These are phyloP conservation scores for Drechslerella dactyloides DNA, from an alignment of 2,329 filamentous ascomycete genomes.

Conservation along the genomic window DNA sequence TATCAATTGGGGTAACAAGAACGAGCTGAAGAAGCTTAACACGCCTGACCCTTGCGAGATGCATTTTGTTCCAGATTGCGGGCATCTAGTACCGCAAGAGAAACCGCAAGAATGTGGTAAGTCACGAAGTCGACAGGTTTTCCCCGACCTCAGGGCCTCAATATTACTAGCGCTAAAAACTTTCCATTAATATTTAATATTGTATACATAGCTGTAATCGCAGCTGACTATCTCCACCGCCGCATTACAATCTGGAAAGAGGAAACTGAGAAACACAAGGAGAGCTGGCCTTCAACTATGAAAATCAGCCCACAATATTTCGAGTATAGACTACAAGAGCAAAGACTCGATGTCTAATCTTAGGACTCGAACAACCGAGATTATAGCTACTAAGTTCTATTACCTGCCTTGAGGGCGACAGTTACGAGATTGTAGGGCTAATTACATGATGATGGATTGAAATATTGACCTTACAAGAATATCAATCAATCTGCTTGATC, in stretches of 20 bases:
- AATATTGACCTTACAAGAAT: too few relatives aligned
- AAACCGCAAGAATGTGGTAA: slow-evolving; percentile 71
- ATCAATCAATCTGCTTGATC: too few relatives aligned
- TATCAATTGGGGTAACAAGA: slow-evolving; percentile 64
- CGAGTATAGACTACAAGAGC: slow-evolving; percentile 6
- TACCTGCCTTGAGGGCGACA: too few relatives aligned
- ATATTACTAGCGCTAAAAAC: neutral
- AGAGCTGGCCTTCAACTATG: slow-evolving; percentile 25
- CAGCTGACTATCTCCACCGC: slow-evolving; percentile 46
- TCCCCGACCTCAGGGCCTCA: neutral
- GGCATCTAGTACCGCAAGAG: slow-evolving; percentile 87
- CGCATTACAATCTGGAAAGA: slow-evolving; percentile 52
- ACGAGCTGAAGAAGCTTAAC: slow-evolving; percentile 67
- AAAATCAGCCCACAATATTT: slow-evolving; percentile 31
- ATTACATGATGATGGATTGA: too few relatives aligned
- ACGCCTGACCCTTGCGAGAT: slow-evolving; percentile 70
- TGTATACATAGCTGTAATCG: slow-evolving; percentile 40
- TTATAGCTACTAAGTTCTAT: too few relatives aligned
- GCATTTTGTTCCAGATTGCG: slow-evolving; percentile 67
- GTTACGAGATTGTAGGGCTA: too few relatives aligned
- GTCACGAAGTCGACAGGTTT: slow-evolving; percentile 20
- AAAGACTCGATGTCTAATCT: too few relatives aligned
- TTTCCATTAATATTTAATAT: neutral
- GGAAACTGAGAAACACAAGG: slow-evolving; percentile 33
- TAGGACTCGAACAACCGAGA: too few relatives aligned